Base-by-base conservation (phyloP, 2,329 filamentous ascomycete genomes). In the Xylariaceae sp. region DNA sequence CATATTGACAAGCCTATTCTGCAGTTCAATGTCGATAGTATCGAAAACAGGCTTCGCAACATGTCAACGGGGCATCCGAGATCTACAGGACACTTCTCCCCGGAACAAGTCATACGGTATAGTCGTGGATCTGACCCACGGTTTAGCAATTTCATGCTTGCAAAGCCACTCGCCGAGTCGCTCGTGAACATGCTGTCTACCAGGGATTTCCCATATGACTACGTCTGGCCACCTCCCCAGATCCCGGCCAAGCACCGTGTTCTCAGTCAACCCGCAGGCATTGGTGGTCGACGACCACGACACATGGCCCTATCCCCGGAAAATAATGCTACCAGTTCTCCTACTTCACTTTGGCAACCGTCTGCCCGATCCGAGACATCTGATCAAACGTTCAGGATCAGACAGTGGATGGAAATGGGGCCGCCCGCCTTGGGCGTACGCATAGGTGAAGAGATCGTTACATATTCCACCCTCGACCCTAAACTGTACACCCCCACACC, bases 401-500 rank as follows among this genome's bases (percentile, higher is more conserved):
- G 84, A 31, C 79, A 82, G 46, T 93, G 87, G 87, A 78, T 89
- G 60, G 79, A 89, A 45, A 83, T 87, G 64, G 63, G 62, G 3
- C 63, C 56, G 35, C 57, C 52, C n/a, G 54, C 64, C 18, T 40
- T 66, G 26, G 69, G 74, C 3, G 61, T 77, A 41, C 75, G 70
- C 48, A 64, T 78, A 24, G 75, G 72, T 19, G 75, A 80, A 51
- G 69, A 75, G 42, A 53, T 81, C 31, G 64, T 80, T 53, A 88
- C 85, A 0, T 84, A 77, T 48, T 70, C 79, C 7, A 94, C 89
- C 0, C 69, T 97, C 2, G 81, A 89, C 33, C 78, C 81, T 3
- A 68, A 67, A 3, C 64, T 85, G n/a, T 96, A 95, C 60, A 93
- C 81, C 0, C 89, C 91, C 0, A 95, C 89, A 0, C 61, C 68